These are phyloP conservation scores for Rubus parviflorus DNA, from an alignment of 306 rosid species.

Conservation along the genomic window DNA sequence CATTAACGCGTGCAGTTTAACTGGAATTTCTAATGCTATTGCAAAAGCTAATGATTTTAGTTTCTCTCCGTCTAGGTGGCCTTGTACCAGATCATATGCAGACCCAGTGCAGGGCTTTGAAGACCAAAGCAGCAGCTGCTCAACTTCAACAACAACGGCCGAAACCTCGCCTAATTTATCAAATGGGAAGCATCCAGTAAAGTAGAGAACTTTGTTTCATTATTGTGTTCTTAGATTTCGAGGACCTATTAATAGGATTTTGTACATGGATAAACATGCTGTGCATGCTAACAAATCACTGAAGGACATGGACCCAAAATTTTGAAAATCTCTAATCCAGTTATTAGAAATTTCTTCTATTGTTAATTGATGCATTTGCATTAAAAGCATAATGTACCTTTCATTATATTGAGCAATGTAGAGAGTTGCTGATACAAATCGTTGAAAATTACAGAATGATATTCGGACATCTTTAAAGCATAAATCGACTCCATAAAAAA, in stretches of 20 bases:
- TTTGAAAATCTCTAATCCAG: constrained; percentile 1
- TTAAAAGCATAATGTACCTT: background rate
- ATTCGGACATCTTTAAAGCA: background rate
- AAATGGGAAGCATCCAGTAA: constrained; percentile 38
- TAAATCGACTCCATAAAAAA: background rate
- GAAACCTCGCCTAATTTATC: constrained; percentile 28
- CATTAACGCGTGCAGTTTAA: background rate
- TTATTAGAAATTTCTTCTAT: background rate
- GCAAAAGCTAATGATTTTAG: constrained; percentile 15
- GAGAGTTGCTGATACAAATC: background rate
- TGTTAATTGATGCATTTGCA: background rate
- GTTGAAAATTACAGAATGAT: background rate
- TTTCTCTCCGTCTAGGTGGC: constrained; percentile 40
- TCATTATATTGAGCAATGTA: background rate
- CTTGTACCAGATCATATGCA: constrained; percentile 49
- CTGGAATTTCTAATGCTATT: background rate
- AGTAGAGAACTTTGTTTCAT: constrained; percentile 35
- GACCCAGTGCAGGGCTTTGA: constrained; percentile 49
- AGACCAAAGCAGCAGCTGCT: constrained; percentile 35
- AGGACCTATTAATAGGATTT: background rate
- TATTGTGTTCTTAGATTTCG: background rate
- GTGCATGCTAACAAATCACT: constrained; percentile 9
- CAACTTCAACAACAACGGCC: constrained; percentile 9
- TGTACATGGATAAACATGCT: background rate
- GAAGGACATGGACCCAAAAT: constrained; percentile 6